phyloP scores from a whole-genome alignment of 2,329 filamentous ascomycete species.

The Cadophora malorum region DNA sequence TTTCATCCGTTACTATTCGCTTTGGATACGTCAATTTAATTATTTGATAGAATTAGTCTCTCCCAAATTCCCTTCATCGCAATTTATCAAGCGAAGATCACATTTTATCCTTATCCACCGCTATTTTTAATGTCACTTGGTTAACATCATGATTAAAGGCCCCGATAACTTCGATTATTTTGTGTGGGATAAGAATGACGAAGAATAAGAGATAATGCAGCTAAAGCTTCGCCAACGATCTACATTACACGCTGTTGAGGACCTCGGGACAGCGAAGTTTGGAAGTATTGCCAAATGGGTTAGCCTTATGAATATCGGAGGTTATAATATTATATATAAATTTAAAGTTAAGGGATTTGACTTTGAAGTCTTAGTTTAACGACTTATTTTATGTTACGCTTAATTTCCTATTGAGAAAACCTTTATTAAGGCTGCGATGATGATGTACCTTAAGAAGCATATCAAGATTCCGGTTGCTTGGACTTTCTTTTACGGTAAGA shows the following conservation, averaged over 20 bases:
- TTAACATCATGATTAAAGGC: too few relatives aligned
- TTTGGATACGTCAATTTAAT: too few relatives aligned
- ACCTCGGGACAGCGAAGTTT: constrained; percentile 28
- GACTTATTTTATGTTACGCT: constrained; percentile 21
- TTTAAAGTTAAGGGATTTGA: constrained; percentile 28
- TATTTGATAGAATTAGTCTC: too few relatives aligned
- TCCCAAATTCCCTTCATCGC: too few relatives aligned
- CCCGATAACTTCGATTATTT: constrained; percentile 36
- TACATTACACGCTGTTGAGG: constrained; percentile 22
- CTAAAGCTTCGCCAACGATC: constrained; percentile 20
- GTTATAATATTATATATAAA: constrained; percentile 35
- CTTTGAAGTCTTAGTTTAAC: constrained; percentile 26
- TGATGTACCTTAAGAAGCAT: constrained; percentile 21
- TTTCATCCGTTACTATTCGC: too few relatives aligned
- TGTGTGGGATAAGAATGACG: constrained; percentile 36
- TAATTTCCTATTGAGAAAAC: constrained; percentile 27
- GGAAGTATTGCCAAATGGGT: constrained; percentile 25
- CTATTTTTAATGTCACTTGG: too few relatives aligned
- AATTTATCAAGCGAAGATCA: too few relatives aligned
- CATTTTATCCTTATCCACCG: too few relatives aligned
- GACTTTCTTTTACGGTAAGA: constrained; percentile 20
- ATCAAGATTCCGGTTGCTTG: constrained; percentile 27
- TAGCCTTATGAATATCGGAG: constrained; percentile 33
- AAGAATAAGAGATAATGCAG: constrained; percentile 30
- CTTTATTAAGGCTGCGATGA: constrained; percentile 17